Evolutionary conservation across 2,329 filamentous ascomycete species (phyloP).

Genomic region (Blastomyces parvus): DNA sequence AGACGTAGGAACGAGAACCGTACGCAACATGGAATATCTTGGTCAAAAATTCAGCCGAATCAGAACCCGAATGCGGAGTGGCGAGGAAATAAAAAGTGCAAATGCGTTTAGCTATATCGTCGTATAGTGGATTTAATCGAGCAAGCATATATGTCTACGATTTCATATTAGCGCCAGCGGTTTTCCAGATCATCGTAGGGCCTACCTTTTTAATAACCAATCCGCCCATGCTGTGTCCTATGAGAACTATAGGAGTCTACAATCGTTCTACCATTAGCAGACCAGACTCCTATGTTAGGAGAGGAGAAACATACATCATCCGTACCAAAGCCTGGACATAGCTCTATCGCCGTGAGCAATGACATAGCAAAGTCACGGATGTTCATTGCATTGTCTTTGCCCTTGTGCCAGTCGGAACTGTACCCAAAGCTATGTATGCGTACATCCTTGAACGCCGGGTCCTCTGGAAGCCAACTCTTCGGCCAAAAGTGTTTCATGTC

Average conservation of each 20-base stretch:
- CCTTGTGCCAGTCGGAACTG: conserved; percentile 22
- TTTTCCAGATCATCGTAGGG: neutral
- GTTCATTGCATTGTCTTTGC: conserved; percentile 5
- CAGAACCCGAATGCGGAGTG: conserved; percentile 21
- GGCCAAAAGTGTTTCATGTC: conserved; percentile 31
- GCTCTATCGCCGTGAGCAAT: neutral
- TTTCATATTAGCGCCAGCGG: neutral
- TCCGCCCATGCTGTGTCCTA: conserved; percentile 16
- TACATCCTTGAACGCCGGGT: conserved; percentile 25
- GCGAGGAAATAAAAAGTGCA: conserved; percentile 19
- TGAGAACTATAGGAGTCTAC: conserved; percentile 13
- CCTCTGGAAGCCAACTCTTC: conserved; percentile 26
- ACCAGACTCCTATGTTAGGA: neutral
- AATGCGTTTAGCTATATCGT: conserved; percentile 11
- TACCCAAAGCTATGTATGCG: conserved; percentile 33
- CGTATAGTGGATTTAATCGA: conserved; percentile 5
- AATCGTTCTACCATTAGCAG: neutral
- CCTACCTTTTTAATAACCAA: conserved; percentile 13
- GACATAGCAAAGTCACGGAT: conserved; percentile 1
- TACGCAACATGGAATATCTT: conserved; percentile 26
- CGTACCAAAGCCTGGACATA: neutral
- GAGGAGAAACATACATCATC: neutral
- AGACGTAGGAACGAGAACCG: conserved; percentile 30
- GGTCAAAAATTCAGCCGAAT: conserved; percentile 17
- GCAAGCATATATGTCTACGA: conserved; percentile 8